Base-by-base conservation (phyloP, 2,329 filamentous ascomycete genomes). In the Fusarium sp. region DNA sequence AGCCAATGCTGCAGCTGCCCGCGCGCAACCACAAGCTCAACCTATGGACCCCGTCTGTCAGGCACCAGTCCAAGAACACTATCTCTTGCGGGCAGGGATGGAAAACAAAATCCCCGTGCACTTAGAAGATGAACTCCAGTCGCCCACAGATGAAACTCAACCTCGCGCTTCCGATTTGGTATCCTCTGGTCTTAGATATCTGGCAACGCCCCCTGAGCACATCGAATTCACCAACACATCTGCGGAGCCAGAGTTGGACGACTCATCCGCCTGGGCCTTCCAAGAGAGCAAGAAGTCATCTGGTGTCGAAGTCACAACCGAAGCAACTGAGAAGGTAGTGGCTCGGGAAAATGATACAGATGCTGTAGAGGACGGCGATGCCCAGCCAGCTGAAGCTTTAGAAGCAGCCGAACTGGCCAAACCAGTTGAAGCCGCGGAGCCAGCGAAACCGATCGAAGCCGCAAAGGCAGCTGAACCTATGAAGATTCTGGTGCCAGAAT, bases 121-220 rank as follows among this genome's bases (percentile, higher is more conserved):
- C 15, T 8, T 8, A 22, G 53, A 30, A 30, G n/a, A 51, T 53
- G 18, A 53, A 24, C 17, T 38, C 22, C 30, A 35, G 22, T 17
- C 41, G 11, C 6, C 18, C 10, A 30, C 28, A 30, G 38, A 17
- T 44, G 11, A 44, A 51, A 39, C 35, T 32, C 20, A 44, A 35
- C 50, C 69, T 28, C 47, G 42, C 20, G 36, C 56, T 57, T 75
- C 74, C 14, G 57, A 66, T 14, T 80, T 81, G 73, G 74, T 78
- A 30, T 56, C 69, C 8, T 80, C 82, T 18, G 82, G 81, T 18
- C 76, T 79, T 8, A 75, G 76, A 24, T 84, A 85, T 55, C 76
- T 84, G 17, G 79, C 58, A 60, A 22, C 73, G 69, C 36, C 57
- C 28, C 38, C 63, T 38, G 35, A 41, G 35, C 60, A 41, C 24